Conservation (phyloP, 305 asterid species). For the Rubia occidens region DNA sequence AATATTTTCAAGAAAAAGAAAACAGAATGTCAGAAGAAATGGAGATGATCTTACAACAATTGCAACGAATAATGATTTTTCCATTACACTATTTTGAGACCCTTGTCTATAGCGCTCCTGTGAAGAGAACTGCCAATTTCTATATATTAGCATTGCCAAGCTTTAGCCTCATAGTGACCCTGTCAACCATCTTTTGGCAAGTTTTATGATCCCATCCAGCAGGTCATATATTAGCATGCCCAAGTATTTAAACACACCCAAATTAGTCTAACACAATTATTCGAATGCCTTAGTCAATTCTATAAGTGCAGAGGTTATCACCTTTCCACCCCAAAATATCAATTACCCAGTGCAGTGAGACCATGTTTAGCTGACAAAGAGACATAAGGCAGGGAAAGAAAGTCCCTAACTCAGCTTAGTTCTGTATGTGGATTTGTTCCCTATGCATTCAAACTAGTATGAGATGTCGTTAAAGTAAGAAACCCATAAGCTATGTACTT, state of each 20-base stretch:
- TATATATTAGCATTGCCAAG: no score
- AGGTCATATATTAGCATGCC: no score
- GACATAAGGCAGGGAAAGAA: background rate
- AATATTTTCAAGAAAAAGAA: no score
- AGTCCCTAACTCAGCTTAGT: background rate
- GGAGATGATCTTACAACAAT: no score
- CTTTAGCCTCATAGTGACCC: no score
- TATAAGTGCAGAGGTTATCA: background rate
- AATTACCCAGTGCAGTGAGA: background rate
- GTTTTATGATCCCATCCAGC: no score
- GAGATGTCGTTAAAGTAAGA: background rate
- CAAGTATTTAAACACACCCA: background rate
- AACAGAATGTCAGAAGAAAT: no score
- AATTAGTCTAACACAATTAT: background rate
- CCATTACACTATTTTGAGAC: no score
- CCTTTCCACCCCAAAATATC: background rate
- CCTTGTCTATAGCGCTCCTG: no score
- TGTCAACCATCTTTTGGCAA: no score
- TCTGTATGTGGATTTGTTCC: background rate
- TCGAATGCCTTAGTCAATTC: background rate
- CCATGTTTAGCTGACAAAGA: background rate
- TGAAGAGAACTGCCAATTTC: no score
- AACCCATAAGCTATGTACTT: background rate
- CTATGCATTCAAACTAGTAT: background rate
- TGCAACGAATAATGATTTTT: no score